Evolutionary conservation across 176 grass and related monocot species (phyloP).

Genomic region (Zizania latifolia): DNA sequence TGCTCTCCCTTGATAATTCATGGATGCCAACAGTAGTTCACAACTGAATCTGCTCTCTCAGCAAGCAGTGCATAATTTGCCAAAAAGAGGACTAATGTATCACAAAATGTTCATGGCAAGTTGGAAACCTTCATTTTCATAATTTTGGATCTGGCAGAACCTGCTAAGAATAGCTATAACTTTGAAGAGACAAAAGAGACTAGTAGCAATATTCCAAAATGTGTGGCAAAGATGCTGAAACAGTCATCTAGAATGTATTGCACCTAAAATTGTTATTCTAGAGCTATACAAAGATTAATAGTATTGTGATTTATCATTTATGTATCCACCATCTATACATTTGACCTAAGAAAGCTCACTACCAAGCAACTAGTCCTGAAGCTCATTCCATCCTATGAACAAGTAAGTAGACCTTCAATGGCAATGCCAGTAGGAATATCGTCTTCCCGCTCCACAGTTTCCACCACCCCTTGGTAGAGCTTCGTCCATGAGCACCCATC

Average conservation of each 20-base stretch:
- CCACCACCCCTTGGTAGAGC: constrained; percentile 72
- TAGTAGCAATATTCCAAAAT: neutral
- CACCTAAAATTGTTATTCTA: constrained; percentile 40
- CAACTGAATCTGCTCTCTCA: neutral
- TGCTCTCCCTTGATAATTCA: neutral
- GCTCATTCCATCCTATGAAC: constrained; percentile 49
- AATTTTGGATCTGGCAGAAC: neutral
- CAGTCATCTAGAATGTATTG: constrained; percentile 23
- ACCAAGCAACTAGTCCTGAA: constrained; percentile 28
- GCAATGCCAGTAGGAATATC: constrained; percentile 15
- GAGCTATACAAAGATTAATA: constrained; percentile 21
- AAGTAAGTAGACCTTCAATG: constrained; percentile 61
- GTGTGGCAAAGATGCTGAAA: neutral
- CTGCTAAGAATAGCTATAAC: neutral
- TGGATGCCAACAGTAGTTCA: neutral
- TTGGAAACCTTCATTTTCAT: neutral
- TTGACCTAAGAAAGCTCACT: constrained; percentile 33
- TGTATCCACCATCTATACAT: constrained; percentile 40
- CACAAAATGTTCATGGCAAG: neutral
- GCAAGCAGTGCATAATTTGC: neutral
- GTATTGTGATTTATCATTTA: constrained; percentile 17
- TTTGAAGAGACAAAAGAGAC: neutral
- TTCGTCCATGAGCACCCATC: constrained; percentile 71
- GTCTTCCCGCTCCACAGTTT: constrained; percentile 51
- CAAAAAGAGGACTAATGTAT: neutral